Base-by-base conservation (phyloP, 345 rosid genomes). In the Aurinia saxatilis region DNA sequence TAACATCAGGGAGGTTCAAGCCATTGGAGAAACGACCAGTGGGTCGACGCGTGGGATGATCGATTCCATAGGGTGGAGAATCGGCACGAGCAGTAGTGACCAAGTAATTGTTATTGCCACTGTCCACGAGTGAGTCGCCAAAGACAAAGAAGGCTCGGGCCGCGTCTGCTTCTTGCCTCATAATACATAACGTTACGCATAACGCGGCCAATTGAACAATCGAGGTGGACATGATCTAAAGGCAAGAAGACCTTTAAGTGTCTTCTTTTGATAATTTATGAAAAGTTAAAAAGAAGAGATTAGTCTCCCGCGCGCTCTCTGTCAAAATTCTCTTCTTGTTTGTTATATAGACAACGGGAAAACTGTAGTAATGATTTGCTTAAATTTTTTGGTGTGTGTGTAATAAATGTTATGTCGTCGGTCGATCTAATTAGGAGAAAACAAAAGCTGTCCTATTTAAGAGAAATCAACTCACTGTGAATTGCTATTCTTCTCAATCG, bases 21-120 rank as follows among this genome's bases (percentile, higher is more conserved):
- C 96, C 90, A 36, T 84, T 86, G 15, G 88, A 88, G 78, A 88
- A 88, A 39, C 90, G 88, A 41, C 93, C 93, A 0, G 93, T 85
- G 19, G 95, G 75, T 12, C 61, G 79, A 19, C 61, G 79, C 2
- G 86, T 81, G 0, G 96, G 96, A 59, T 68, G 75, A 67, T 88
- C 93, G 18, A 88, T 75, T 17, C 96, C 96, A 18, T 88, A 85
- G 1, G 93, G 92, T 0, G 86, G 84, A 9, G 87, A 46, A 60
- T 88, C 93, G 0, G 90, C 93, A 6, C 96, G 83, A 27, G 96
- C 93, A 1, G 86, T 82, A 2, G 96, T 85, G 3, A 71, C 67
- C 1, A 85, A 65, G 69, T 81, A 88, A 63, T 83, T 83, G 69
- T 88, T 88, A 73, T 88, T 88, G 67, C 96, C 93, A 25, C 71